Evolutionary conservation across 2,329 filamentous ascomycete species (phyloP), one percentile per base, ranked within the genome.

Genomic region (Helicocarpus griseus): DNA sequence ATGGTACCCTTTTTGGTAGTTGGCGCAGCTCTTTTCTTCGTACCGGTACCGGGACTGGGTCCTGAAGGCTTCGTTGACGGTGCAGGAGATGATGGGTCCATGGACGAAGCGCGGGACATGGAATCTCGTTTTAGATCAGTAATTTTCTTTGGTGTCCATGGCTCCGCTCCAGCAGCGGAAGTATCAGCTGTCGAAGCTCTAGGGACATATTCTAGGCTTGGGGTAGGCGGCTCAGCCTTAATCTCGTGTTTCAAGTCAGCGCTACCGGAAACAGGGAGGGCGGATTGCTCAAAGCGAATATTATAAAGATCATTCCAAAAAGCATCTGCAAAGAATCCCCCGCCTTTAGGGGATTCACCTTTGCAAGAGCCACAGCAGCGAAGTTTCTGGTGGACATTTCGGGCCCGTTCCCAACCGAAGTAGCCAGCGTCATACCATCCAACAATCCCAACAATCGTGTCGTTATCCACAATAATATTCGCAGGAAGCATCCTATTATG

Each of bases 371-470:
- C 48, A 22, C 41, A 28, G 24, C 53, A 58, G 50, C 67, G 62
- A 21, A 66, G 57, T 46, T 61, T 56, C 44, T 53, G 59, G 54
- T 72, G 69, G 40, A 71, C 55, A 47, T 60, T 62, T 36, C 58
- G 59, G 31, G 64, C 65, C 48, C 65, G 61, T 35, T 62, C 57
- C 38, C 62, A 59, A 14, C 68, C 67, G 56, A 72, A 72, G 50
- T 65, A 70, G 38, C 69, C 69, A 43, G 67, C 63, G 50, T 67
- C 60, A 50, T 63, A 60, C 69, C 69, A 72, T n/a, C 65, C 67
- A 41, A 61, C 55, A 24, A 71, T 58, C 19, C 68, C 69, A 44
- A 71, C 65, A 22, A 71, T 61, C 39, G 58, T 63, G 53, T 62
- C 64, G 46, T 67, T 56, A 17, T 67, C 61, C 26, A 71, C 63